These are phyloP conservation scores for Larix sibirica DNA, from an alignment of 83 land plant species.

Conservation along the genomic window DNA sequence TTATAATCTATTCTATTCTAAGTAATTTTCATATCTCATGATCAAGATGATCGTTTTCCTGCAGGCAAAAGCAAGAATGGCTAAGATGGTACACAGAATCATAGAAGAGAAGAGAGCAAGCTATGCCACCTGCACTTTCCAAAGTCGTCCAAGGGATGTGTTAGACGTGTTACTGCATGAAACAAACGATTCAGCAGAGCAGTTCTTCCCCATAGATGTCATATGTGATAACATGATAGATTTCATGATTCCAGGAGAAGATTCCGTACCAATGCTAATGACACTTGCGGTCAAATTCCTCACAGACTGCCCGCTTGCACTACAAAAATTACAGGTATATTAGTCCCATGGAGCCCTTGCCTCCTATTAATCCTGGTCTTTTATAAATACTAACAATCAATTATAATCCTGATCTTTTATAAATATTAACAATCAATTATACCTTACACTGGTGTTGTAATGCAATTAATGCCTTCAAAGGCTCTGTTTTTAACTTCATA, in stretches of 20 bases:
- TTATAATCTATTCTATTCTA: no score
- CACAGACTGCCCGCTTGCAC: conserved; percentile 55
- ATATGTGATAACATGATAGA: conserved; percentile 66
- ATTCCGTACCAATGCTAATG: conserved; percentile 61
- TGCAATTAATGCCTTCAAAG: no score
- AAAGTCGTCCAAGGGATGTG: conserved; percentile 35
- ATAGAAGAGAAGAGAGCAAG: conserved; percentile 30
- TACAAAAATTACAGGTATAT: conserved; percentile 45
- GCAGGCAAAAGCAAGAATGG: conserved; percentile 67
- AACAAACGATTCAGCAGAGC: conserved; percentile 7
- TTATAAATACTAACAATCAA: no score
- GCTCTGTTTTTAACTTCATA: no score
- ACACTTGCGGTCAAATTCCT: conserved; percentile 58
- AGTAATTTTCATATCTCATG: no score
- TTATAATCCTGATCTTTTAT: no score
- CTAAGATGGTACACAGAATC: conserved; percentile 34
- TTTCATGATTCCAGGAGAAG: conserved; percentile 71
- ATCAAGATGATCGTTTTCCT: neutral
- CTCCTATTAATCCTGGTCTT: no score
- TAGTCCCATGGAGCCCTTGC: neutral
- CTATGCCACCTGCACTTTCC: neutral
- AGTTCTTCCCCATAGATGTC: conserved; percentile 35
- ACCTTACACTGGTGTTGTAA: no score
- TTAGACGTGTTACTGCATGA: conserved; percentile 51
- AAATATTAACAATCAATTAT: no score